phyloP scores from a whole-genome alignment of 148 eudicot species.

The Talinum fruticosum region DNA sequence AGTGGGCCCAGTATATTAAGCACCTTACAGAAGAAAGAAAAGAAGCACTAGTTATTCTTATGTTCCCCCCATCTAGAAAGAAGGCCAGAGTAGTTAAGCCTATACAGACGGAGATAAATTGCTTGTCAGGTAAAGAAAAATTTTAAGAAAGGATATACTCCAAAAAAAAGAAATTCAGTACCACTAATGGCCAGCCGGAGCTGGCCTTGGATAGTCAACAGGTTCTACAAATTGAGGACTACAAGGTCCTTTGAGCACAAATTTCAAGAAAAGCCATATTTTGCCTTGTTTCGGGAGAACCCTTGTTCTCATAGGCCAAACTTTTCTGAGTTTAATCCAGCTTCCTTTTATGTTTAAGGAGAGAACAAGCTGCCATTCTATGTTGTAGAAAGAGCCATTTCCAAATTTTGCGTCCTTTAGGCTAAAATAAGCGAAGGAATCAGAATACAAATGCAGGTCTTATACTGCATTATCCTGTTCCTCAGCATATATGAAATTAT shows the following conservation, averaged over 20 bases:
- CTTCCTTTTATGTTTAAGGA: too few species aligned
- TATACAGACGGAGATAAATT: neutral
- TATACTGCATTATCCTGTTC: neutral
- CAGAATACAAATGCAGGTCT: neutral
- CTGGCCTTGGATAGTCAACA: neutral
- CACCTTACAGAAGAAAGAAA: conserved; percentile 52
- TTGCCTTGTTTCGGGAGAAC: neutral
- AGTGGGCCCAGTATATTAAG: conserved; percentile 77
- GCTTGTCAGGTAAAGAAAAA: neutral
- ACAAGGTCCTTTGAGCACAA: neutral
- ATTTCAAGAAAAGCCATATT: neutral
- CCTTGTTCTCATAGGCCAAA: neutral
- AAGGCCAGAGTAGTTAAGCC: neutral
- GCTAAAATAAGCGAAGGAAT: too few species aligned
- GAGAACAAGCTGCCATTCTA: too few species aligned
- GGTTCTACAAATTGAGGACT: neutral
- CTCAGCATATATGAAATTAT: neutral
- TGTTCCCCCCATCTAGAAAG: neutral
- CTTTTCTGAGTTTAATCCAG: too few species aligned
- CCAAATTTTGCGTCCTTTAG: too few species aligned
- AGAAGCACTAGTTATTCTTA: conserved; percentile 4
- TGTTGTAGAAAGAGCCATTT: too few species aligned
- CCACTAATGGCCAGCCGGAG: neutral
- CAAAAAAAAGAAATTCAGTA: neutral
- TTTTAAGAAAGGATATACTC: neutral